Evolutionary conservation across 805 yeast species (phyloP), one percentile per base, ranked within the genome.

Genomic region (Komagataella populi): DNA sequence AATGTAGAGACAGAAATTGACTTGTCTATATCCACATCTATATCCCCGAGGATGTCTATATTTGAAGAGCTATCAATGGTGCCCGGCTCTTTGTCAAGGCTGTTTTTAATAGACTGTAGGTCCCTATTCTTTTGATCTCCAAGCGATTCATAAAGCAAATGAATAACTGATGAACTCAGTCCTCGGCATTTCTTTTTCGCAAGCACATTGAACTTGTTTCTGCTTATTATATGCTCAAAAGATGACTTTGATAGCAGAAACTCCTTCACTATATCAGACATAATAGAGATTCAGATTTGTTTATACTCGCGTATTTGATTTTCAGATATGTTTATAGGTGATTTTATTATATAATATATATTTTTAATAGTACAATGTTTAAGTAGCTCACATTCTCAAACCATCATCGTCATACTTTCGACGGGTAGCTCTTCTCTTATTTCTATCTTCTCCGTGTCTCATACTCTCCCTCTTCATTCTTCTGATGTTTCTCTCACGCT

Each of bases 381-480:
- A 18, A 5, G 16, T 44, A 20, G 46, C 46, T 44, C 46, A 44
- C 23, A 18, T 8, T 18, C 20, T 44, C 18, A 44, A 20, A 30
- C 71, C 70, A 45, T 66, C 66, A 50, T 72, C 68, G 54, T 64
- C 67, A 51, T 63, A 62, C 50, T 65, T 56, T 45, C 64, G 57
- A 67, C 59, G 46, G 49, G 64, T 69, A 51, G 69, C 73, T 12
- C 52, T 20, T 23, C 48, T 45, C 50, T 47, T 47, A 47, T 65
- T 72, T 47, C 74, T 80, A 47, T 45, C 77, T 76, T 53, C 77
- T 83, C 50, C 80, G 83, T 49, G 84, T 78, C 88, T 72, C 71
- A 87, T 81, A 7, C 89, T 82, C 63, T 93, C 98, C 67, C 99
- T 80, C 72, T 95, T 91, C 62, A 90, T 73, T 62, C 99, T 80